phyloP scores from a whole-genome alignment of 2,329 filamentous ascomycete species.

The Dothideomycetidae sp. region DNA sequence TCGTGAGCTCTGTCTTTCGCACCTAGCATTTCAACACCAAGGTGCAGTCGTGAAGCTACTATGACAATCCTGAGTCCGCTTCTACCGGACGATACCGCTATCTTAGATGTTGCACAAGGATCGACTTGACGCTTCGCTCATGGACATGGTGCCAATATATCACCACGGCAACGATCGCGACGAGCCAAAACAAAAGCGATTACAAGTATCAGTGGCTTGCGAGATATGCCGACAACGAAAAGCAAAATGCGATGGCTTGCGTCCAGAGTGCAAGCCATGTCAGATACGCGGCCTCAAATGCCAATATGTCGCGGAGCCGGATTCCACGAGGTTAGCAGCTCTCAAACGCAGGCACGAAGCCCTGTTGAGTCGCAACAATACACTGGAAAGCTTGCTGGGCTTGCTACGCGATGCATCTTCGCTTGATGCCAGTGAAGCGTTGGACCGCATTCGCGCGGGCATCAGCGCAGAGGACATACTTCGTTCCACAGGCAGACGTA shows the following conservation, averaged over 20 bases:
- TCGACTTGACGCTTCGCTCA: too few relatives aligned
- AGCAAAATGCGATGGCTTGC: conserved; percentile 5
- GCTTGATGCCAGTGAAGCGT: background rate
- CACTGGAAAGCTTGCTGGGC: background rate
- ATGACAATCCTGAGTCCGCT: too few relatives aligned
- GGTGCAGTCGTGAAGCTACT: too few relatives aligned
- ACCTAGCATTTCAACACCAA: too few relatives aligned
- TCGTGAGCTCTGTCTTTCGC: too few relatives aligned
- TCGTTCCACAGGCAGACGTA: too few relatives aligned
- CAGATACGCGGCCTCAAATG: conserved; percentile 2
- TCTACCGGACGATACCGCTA: too few relatives aligned
- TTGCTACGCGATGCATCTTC: conserved; percentile 1
- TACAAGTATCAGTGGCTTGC: conserved; percentile 5
- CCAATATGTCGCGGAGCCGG: conserved; percentile 1
- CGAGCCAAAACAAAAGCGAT: conserved; percentile 1
- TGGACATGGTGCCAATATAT: background rate
- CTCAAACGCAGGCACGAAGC: conserved; percentile 6
- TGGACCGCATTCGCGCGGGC: conserved; percentile 4
- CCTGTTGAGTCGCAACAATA: background rate
- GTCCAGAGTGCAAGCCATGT: conserved; percentile 2
- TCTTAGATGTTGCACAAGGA: too few relatives aligned
- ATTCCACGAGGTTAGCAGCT: conserved; percentile 4
- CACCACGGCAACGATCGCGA: background rate
- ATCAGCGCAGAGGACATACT: background rate
- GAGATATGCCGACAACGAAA: conserved; percentile 6